phyloP scores from a whole-genome alignment of 2,329 filamentous ascomycete species.

The Plenodomus biglobosus region DNA sequence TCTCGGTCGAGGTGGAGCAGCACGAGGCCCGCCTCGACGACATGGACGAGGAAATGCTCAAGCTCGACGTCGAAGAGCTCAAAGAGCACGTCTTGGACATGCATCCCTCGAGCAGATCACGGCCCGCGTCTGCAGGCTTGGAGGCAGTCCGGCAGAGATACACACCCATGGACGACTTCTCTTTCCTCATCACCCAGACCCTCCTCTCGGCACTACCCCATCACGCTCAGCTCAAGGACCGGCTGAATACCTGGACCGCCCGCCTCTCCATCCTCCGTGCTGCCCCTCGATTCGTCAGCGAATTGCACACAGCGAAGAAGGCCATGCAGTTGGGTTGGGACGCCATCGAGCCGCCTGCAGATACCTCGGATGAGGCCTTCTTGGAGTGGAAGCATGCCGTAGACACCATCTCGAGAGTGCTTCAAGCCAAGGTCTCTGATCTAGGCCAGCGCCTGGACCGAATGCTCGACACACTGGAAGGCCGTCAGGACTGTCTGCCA shows the following conservation, averaged over 20 bases:
- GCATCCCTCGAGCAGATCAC: conserved; percentile 58
- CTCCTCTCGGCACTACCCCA: conserved; percentile 86
- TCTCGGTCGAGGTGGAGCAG: conserved; percentile 61
- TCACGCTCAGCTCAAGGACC: conserved; percentile 68
- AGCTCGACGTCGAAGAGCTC: conserved; percentile 78
- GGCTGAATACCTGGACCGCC: conserved; percentile 77
- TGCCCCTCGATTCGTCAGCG: conserved; percentile 67
- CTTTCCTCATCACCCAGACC: conserved; percentile 85
- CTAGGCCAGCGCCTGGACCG: conserved; percentile 75
- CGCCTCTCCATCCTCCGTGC: conserved; percentile 74
- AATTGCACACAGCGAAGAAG: conserved; percentile 64
- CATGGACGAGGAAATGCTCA: conserved; percentile 69
- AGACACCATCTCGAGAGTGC: conserved; percentile 58
- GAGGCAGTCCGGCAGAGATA: conserved; percentile 50
- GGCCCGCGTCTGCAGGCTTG: conserved; percentile 50
- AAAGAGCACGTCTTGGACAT: conserved; percentile 84
- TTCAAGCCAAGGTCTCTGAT: conserved; percentile 69
- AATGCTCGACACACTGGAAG: conserved; percentile 86
- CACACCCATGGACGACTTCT: conserved; percentile 81
- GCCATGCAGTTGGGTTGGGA: conserved; percentile 69
- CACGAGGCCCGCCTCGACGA: conserved; percentile 75
- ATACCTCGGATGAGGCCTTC: conserved; percentile 38
- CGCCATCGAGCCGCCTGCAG: conserved; percentile 52
- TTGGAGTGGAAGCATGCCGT: conserved; percentile 44
- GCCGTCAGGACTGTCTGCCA: conserved; percentile 78